These are phyloP conservation scores for Solanum bulbocastanum DNA, from an alignment of 257 asterid genomes.

Conservation along the genomic window DNA sequence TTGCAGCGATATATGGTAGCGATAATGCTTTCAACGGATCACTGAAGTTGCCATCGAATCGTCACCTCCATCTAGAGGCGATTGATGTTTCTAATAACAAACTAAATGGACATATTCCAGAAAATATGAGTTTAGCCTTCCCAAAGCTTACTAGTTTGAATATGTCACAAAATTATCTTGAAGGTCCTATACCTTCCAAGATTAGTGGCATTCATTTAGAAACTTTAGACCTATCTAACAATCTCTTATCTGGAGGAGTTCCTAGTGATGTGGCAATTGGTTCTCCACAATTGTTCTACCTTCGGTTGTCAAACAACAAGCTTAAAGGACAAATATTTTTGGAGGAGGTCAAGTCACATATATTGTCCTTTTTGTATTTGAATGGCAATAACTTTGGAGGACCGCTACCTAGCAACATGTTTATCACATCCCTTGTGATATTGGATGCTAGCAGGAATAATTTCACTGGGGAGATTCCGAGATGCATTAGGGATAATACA, in stretches of 20 bases:
- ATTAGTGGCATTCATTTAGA: not conserved
- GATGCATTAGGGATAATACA: too few relatives aligned
- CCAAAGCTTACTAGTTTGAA: not conserved
- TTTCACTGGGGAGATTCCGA: too few relatives aligned
- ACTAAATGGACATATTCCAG: not conserved
- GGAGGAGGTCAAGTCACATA: not conserved
- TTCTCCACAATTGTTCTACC: rapidly evolving
- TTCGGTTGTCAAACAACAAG: not conserved
- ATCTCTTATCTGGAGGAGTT: not conserved
- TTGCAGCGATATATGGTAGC: not conserved
- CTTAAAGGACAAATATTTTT: not conserved
- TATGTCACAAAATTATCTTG: not conserved
- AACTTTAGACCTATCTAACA: not conserved
- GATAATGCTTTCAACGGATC: not conserved
- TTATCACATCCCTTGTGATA: too few relatives aligned
- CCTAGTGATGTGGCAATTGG: not conserved
- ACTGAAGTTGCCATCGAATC: not conserved
- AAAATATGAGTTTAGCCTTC: not conserved
- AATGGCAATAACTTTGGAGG: too few relatives aligned
- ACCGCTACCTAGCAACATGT: not conserved
- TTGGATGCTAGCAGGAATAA: not conserved
- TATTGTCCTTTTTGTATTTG: not conserved
- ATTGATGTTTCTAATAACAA: not conserved
- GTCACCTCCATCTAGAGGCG: not conserved
- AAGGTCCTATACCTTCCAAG: not conserved